A percentile compares a stretch with the other conserved stretches of the same genome.
Conservation (phyloP, 305 asterid genomes). For the Fraxinus angustifolia region DNA sequence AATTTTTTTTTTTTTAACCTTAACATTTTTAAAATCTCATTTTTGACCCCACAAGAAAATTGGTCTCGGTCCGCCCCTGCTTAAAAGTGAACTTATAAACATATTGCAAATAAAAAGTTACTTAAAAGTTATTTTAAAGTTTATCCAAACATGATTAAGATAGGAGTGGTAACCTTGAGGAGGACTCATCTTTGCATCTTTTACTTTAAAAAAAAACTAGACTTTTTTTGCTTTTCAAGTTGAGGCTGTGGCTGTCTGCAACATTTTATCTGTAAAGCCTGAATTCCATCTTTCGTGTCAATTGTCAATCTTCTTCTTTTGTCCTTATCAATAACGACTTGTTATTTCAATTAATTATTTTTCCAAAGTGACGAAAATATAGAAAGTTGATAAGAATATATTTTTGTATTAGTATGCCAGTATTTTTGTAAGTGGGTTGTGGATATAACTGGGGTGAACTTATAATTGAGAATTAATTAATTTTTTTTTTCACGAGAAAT, state of each 20-base stretch:
- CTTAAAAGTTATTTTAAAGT: not conserved
- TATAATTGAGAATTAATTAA: not conserved
- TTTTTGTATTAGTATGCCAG: not conserved
- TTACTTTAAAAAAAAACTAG: not conserved
- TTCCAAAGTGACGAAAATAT: not conserved
- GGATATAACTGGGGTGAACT: not conserved
- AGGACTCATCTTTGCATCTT: not conserved
- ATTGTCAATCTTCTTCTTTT: not conserved
- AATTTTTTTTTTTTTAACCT: no score
- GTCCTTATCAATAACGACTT: not conserved
- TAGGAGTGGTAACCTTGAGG: not conserved
- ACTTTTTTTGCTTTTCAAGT: not conserved
- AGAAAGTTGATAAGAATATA: no score
- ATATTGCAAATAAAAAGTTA: not conserved
- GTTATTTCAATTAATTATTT: not conserved
- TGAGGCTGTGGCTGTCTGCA: not conserved
- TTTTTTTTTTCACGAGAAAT: no score
- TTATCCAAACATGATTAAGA: not conserved
- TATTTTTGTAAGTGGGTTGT: not conserved
- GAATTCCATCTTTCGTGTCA: not conserved
- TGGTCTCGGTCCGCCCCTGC: no score
- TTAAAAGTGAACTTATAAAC: no score
- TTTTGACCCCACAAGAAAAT: no score
- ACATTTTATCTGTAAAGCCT: not conserved
- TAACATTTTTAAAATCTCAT: no score